phyloP scores from a whole-genome alignment of 2,329 filamentous ascomycete genomes.

The Arthrobotrys entomopaga region DNA sequence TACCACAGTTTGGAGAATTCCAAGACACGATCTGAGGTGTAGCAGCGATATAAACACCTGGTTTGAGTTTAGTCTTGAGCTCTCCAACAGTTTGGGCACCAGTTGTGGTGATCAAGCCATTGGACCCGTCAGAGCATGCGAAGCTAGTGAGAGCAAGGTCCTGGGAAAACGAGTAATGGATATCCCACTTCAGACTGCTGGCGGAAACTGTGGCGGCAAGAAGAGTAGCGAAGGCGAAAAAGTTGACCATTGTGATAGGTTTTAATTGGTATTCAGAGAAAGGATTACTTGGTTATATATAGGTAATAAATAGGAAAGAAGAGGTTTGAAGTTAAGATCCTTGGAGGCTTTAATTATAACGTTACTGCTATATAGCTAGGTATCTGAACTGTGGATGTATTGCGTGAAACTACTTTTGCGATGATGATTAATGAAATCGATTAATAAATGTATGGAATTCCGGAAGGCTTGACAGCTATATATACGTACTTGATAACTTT shows the following conservation, averaged over 20 bases:
- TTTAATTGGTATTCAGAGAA: too few species aligned
- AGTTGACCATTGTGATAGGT: constrained; percentile 37
- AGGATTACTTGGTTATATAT: too few species aligned
- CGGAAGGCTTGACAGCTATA: too few species aligned
- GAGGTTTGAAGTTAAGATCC: too few species aligned
- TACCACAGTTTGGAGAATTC: constrained; percentile 69
- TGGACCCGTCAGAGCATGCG: constrained; percentile 39
- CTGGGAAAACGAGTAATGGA: constrained; percentile 9
- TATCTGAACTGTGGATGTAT: too few species aligned
- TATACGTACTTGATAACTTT: too few species aligned
- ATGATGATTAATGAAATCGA: too few species aligned
- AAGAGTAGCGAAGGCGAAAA: constrained; percentile 20
- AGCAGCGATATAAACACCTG: constrained; percentile 66
- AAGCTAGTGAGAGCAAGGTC: constrained; percentile 22
- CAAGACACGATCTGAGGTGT: constrained; percentile 62
- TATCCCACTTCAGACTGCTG: constrained; percentile 27
- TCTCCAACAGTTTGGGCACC: neutral
- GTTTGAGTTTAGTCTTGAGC: constrained; percentile 30
- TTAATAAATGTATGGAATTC: too few species aligned
- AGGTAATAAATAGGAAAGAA: too few species aligned
- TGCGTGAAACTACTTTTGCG: too few species aligned
- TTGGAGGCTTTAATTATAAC: too few species aligned
- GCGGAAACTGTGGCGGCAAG: constrained; percentile 29
- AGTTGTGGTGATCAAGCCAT: constrained; percentile 37
- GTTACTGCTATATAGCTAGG: too few species aligned